Evolutionary conservation across 305 asterid species (phyloP), one percentile per base, ranked within the genome.

Genomic region (Solanum hybrid): DNA sequence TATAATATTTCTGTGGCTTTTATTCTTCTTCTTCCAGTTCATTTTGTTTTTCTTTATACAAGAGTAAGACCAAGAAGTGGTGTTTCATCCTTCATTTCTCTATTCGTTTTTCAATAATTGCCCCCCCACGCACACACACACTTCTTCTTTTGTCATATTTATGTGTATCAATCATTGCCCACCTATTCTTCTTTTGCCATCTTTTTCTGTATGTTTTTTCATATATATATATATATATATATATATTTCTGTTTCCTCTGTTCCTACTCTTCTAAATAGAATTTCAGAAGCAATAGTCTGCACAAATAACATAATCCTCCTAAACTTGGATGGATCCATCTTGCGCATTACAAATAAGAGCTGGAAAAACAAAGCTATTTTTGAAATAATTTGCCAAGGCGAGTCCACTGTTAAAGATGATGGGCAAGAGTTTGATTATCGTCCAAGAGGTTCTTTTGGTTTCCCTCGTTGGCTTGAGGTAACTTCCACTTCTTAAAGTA

Each of bases 381-480:
- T 93, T 77, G 93, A 97, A 92, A 93, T 97, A 87, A 86, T 89
- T 37, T 97, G 99, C 73, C 98, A 95, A 92, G 98, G 99, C 34
- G 90, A 94, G 91, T 90, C 99, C 80, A 92, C 94, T 76, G 91
- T 95, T 89, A 92, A 93, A 86, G 94, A 91, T 86, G 94, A 94
- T 66, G 98, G 97, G 26, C 97, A 93, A 73, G 98, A 96, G 85
- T 92, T 91, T 76, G 95, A 93, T 90, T 97, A 96, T 90, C 95
- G 80, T 76, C 94, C 97, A 31, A 93, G 97, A 93, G 98, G 98
- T 90, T 93, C 95, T 91, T 96, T 95, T 90, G 98, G 99, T 91
- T 96, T 97, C 92, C 99, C 99, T 51, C 95, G 89, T 75, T 97
- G 99, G 99, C 98, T 97, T 79, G 92, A 95, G 99, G 99, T 96